Evolutionary conservation across 345 rosid species (phyloP), one percentile per base, ranked within the genome.

Genomic region (Moringa oleifera): DNA sequence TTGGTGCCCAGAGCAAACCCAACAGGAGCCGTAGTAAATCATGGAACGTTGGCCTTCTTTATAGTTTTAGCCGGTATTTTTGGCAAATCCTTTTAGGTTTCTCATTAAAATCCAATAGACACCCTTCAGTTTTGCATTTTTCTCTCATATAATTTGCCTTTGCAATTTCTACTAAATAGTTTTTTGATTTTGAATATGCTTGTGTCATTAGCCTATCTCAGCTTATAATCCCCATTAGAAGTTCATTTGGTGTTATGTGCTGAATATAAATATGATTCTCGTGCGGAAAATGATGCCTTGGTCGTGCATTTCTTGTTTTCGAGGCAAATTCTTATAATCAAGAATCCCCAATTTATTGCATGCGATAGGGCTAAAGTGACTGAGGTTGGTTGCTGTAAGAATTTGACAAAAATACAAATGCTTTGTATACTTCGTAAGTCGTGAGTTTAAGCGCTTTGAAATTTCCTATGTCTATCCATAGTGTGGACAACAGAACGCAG

Each of bases 1-100:
- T 75, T 45, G 70, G 79, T 67, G 69, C 72, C 45, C 73, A 70
- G 31, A 70, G 72, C 58, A 80, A 74, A 78, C 71, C 84, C 71
- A 71, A 68, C 67, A 63, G 53, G 75, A 49, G 37, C 37, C 64
- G 73, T 71, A 25, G 71, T 69, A 71, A 71, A 55, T 68, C 84
- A 59, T 75, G 80, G 77, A 69, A 74, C 61, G 71, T 72, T 21
- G 77, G 72, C 33, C 75, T 75, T 57, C 62, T 62, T 62, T 71
- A 77, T 59, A 68, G 64, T 62, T 74, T 50, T 61, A 91, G 81
- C 83, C 55, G 67, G 51, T 57, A 49, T 64, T 57, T 61, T 58
- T 53, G 25, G 36, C 18, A 58, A 36, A 21, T 59, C 65, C 68
- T 68, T 64, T 63, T 70, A 51, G 20, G 16, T 13, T 59, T 72